phyloP scores from a whole-genome alignment of 208 protist genomes.

The Herpetomonas tarakana region DNA sequence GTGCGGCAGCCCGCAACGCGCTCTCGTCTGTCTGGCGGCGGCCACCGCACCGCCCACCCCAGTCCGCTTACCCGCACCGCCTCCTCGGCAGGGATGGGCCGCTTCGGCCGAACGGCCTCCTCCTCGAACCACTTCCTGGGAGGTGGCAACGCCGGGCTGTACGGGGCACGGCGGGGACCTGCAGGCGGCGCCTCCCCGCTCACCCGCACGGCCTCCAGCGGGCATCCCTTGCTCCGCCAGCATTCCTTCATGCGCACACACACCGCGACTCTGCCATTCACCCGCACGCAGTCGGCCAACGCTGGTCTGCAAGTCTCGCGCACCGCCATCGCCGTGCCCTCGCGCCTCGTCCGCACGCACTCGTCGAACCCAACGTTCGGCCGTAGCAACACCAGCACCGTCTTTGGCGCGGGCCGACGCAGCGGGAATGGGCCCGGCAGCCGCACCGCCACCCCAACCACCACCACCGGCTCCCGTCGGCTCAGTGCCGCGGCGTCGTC shows the following conservation, averaged over 20 bases:
- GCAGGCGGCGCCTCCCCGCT: conserved; percentile 92
- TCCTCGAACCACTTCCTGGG: conserved; percentile 6
- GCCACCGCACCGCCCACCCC: not conserved
- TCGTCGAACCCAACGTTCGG: conserved; percentile 10
- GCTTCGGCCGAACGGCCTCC: conserved; percentile 1
- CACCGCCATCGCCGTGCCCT: conserved; percentile 5
- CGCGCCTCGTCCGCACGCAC: conserved; percentile 15
- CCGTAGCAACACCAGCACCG: not conserved
- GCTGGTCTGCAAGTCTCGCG: conserved; percentile 9
- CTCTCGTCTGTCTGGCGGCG: not conserved
- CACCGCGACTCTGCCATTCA: conserved; percentile 22
- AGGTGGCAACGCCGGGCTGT: not conserved
- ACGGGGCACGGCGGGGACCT: too few relatives aligned
- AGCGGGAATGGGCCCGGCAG: not conserved
- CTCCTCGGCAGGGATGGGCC: not conserved
- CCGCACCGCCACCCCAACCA: conserved; percentile 10
- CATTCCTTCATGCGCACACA: conserved; percentile 15
- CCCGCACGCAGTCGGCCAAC: conserved; percentile 15
- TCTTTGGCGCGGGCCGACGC: too few relatives aligned
- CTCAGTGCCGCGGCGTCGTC: not conserved
- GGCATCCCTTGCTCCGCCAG: conserved; percentile 41
- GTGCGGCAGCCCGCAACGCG: not conserved
- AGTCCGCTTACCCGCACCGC: conserved; percentile 2
- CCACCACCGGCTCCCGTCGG: too few relatives aligned
- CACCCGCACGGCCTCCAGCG: conserved; percentile 84